Evolutionary conservation across 2,329 filamentous ascomycete genomes (phyloP).

Genomic region (Neofusicoccum laricinum): DNA sequence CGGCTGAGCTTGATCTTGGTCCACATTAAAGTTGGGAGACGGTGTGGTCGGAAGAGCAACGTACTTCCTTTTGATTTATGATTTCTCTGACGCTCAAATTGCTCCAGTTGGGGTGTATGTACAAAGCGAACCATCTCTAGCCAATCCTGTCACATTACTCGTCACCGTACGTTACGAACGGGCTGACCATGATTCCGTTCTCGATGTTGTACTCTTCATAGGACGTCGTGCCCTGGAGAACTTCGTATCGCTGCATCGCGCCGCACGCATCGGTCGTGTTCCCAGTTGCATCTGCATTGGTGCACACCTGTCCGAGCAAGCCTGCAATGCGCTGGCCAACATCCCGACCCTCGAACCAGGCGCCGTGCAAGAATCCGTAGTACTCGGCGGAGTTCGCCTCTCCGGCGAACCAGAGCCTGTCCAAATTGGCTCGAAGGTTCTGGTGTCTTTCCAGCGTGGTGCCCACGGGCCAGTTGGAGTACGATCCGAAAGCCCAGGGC

Average conservation of each 20-base stretch:
- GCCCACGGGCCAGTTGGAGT: slow-evolving; percentile 65
- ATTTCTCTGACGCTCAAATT: too few relatives aligned
- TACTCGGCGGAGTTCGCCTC: slow-evolving; percentile 63
- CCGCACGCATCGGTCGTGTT: slow-evolving; percentile 24
- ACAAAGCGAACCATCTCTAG: too few relatives aligned
- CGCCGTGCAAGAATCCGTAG: slow-evolving; percentile 61
- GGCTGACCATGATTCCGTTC: slow-evolving; percentile 30
- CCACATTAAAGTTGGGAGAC: too few relatives aligned
- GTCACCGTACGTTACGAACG: slow-evolving; percentile 9
- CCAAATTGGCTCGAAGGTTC: slow-evolving; percentile 64
- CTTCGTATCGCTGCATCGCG: slow-evolving; percentile 27
- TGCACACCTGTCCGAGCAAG: slow-evolving; percentile 22
- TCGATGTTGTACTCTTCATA: slow-evolving; percentile 27
- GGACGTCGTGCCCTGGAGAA: slow-evolving; percentile 30
- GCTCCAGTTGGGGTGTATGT: too few relatives aligned
- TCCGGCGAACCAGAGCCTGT: slow-evolving; percentile 62
- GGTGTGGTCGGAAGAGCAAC: too few relatives aligned
- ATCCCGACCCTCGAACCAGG: slow-evolving; percentile 36
- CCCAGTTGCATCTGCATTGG: slow-evolving; percentile 20
- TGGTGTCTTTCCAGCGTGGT: slow-evolving; percentile 65
- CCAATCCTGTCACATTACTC: neutral
- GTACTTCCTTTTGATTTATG: too few relatives aligned
- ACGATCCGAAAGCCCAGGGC: slow-evolving; percentile 58
- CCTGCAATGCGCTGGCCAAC: slow-evolving; percentile 32
- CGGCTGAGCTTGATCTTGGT: too few relatives aligned